Base-by-base conservation (phyloP, 129 eudicot genomes). In the Ambrosia trifida region DNA sequence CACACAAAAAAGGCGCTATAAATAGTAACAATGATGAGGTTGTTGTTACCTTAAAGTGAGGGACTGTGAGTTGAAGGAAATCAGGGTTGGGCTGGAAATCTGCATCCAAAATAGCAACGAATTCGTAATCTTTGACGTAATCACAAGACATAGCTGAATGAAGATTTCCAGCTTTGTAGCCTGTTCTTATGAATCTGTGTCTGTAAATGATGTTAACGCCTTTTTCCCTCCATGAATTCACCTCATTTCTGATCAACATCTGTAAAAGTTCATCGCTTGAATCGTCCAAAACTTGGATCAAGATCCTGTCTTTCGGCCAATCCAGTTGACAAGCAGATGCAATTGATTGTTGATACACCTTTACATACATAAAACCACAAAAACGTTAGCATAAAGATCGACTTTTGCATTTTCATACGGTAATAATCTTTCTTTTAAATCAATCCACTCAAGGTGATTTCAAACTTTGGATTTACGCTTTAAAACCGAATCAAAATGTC, bases 111-210 rank as follows among this genome's bases (percentile, higher is more conserved):
- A 91, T 88, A 8, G 97, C 89, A 20, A 88, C 97, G 45, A 88
- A 91, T 66, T 91, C 97, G 28, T 88, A 88, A 78, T 91, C 76
- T 69, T 91, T 88, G 50, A 91, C 97, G 73, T 91, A 91, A 76
- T 91, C 96, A 86, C 97, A 88, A 16, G 96, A 77, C 97, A 91
- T 91, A 61, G 97, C 97, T 19, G 97, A 88, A 65, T 91, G 90
- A 20, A 91, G 81, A 78, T 91, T 91, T 40, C 97, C 97, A 24
- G 97, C 97, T 82, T 91, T 91, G 79, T 88, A 88, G 35, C 96
- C 96, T 11, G 96, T 90, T 81, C 96, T 72, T 60, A 87, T 59
- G 78, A 87, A 87, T 43, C 96, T 78, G 57, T 90, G 96, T 74
- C 95, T 73, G 81, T 90, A 90, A 46, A 90, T 47, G 54, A 90